Evolutionary conservation across 2,329 filamentous ascomycete species (phyloP).

Genomic region (Microcera coccophila): DNA sequence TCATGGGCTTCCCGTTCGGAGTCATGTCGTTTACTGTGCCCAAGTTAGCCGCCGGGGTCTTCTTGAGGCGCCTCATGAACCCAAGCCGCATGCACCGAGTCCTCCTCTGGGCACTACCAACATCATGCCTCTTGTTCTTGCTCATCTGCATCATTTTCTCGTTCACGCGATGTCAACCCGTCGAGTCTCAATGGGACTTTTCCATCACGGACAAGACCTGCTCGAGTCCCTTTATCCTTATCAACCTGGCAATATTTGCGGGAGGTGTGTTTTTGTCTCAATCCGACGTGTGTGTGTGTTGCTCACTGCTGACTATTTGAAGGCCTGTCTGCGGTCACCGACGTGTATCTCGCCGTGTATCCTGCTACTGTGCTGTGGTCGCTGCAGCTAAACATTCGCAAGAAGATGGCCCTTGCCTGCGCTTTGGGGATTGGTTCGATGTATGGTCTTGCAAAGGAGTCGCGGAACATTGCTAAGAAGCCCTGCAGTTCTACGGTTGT

Average conservation of each 20-base stretch:
- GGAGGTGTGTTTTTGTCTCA: constrained; percentile 33
- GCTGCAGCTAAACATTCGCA: constrained; percentile 36
- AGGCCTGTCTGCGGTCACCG: constrained; percentile 35
- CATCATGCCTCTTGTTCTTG: constrained; percentile 28
- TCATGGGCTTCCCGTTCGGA: constrained; percentile 35
- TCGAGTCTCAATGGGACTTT: constrained; percentile 37
- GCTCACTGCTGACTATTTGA: too few species aligned
- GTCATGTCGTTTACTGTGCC: constrained; percentile 39
- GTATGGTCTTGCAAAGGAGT: constrained; percentile 18
- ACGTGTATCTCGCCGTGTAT: constrained; percentile 42
- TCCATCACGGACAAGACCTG: constrained; percentile 31
- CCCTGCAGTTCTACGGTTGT: constrained; percentile 21
- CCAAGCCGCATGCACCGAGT: constrained; percentile 31
- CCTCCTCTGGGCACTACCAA: constrained; percentile 36
- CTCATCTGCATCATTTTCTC: constrained; percentile 37
- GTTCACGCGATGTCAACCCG: constrained; percentile 41
- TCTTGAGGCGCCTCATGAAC: constrained; percentile 38
- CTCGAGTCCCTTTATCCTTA: constrained; percentile 34
- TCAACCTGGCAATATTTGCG: constrained; percentile 38
- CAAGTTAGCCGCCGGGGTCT: constrained; percentile 39
- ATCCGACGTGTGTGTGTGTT: too few species aligned
- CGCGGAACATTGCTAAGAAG: not conserved
- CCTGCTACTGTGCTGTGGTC: constrained; percentile 35
- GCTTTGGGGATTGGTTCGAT: constrained; percentile 39
- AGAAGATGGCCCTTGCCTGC: constrained; percentile 38